A percentile compares a stretch with the other conserved stretches of the same genome.
Conservation (phyloP, 208 protist species). For the Porcisia deanei region DNA sequence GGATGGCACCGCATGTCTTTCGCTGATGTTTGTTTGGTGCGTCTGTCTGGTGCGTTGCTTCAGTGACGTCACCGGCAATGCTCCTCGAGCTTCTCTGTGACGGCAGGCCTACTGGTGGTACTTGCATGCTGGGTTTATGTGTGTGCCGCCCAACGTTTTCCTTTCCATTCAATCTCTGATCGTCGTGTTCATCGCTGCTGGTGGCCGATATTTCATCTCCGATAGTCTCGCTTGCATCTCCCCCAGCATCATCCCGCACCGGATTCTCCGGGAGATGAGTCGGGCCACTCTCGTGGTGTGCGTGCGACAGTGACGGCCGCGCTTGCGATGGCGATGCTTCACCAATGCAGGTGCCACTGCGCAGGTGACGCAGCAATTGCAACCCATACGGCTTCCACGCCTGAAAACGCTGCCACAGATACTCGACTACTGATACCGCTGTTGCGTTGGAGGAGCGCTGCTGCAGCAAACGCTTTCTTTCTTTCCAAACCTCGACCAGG, state of each 20-base stretch:
- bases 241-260: background rate
- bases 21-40: background rate
- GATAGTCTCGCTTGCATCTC: background rate
- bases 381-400: constrained; percentile 20
- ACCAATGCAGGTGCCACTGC: background rate
- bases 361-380: constrained; percentile 1
- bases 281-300: background rate
- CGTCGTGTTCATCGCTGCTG: background rate
- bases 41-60: background rate
- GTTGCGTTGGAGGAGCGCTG: constrained; percentile 44
- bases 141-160: background rate
- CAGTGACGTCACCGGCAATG: background rate
- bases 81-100: background rate
- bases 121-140: background rate
- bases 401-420: constrained; percentile 44
- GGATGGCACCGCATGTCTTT: background rate
- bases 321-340: background rate
- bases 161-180: background rate
- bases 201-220: constrained; percentile 2
- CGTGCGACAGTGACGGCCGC: background rate
- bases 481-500: constrained; percentile 17
- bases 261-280: background rate
- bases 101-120: background rate
- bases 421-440: constrained; percentile 45
- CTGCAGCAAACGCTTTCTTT: constrained; percentile 32